Base-by-base conservation (phyloP, 2,329 filamentous ascomycete species). In the Raffaelea arxii region DNA sequence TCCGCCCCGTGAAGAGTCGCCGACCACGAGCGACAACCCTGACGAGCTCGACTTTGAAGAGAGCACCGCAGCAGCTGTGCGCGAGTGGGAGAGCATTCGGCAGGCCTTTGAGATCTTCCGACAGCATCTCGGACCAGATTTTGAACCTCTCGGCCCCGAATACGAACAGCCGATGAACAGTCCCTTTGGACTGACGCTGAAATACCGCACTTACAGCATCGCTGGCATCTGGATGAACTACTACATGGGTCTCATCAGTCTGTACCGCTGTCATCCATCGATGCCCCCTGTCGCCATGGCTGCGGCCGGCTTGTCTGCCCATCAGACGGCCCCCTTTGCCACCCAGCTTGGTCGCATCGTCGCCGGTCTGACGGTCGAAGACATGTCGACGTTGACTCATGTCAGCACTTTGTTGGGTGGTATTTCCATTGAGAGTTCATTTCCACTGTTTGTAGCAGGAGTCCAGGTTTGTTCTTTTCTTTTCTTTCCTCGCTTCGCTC, bases 221-320 rank as follows among this genome's bases (percentile, higher is more conserved):
- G 86, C 86, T 3, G 84, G 86, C 27, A 73, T 96, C 21, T 95
- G 89, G 87, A 80, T 86, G 59, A 84, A 90, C 53, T 90, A 86
- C 61, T 85, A 94, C 63, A 86, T 91, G 71, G 82, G 83, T 1
- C 74, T 88, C 41, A 91, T 97, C 48, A 75, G 90, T 46, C 74
- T 92, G n/a, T 72, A 91, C 49, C 77, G 92, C 27, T 74, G 82
- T 1, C 90, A 96, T 55, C 92, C 92, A 0, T 78, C 77, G 22
- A 96, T 96, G 89, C 91, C 90, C 1, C 88, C 91, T 0, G 82
- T 90, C 9, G 85, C 89, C 30, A 89, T 94, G 78, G 78, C 89
- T 56, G 89, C 92, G 3, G 88, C 88, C 0, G 84, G 83, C 7
- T 74, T 94, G 52, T 80, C 85, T 10, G 87, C 88, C 1, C 69